A percentile compares a stretch with the other conserved stretches of the same genome.
These are phyloP conservation scores for Scheffersomyces stipitis DNA, from an alignment of 805 yeast species.

Conservation along the genomic window DNA sequence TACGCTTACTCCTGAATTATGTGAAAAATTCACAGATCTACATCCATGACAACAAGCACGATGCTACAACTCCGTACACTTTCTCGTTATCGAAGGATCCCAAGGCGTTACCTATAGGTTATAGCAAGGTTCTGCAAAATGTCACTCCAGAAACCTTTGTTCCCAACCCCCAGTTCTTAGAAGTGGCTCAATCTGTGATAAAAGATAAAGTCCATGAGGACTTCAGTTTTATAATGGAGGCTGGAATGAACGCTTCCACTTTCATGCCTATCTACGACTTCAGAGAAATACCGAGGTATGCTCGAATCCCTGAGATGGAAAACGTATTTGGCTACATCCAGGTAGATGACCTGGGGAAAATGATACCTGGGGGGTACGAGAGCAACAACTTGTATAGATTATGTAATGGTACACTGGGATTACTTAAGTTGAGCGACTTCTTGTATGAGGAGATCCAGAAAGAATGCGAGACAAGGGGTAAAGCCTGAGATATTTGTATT, in stretches of 20 bases:
- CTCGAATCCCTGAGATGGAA: constrained; percentile 68
- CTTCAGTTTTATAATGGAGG: constrained; percentile 55
- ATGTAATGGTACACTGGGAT: constrained; percentile 45
- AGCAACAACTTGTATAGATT: constrained; percentile 59
- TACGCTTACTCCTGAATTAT: no score
- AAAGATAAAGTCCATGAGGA: constrained; percentile 37
- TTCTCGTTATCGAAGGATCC: constrained; percentile 11
- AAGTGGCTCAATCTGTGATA: constrained; percentile 25
- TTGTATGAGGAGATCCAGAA: constrained; percentile 40
- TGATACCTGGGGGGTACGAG: constrained; percentile 56
- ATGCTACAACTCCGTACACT: constrained; percentile 4
- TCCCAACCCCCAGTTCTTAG: constrained; percentile 26
- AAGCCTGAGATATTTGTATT: no score
- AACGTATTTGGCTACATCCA: constrained; percentile 70
- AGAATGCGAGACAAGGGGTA: constrained; percentile 22
- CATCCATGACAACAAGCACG: constrained; percentile 9
- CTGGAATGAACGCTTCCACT: constrained; percentile 49
- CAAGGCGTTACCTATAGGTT: constrained; percentile 9
- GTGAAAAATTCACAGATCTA: constrained; percentile 8
- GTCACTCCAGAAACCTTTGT: constrained; percentile 23
- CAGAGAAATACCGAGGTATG: constrained; percentile 61
- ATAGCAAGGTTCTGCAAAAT: constrained; percentile 2
- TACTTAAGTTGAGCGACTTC: constrained; percentile 52
- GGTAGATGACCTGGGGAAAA: constrained; percentile 54
- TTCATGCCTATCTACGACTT: constrained; percentile 74